phyloP scores from a whole-genome alignment of 768 basidiomycete genomes.

The Macrocybe gigantea region DNA sequence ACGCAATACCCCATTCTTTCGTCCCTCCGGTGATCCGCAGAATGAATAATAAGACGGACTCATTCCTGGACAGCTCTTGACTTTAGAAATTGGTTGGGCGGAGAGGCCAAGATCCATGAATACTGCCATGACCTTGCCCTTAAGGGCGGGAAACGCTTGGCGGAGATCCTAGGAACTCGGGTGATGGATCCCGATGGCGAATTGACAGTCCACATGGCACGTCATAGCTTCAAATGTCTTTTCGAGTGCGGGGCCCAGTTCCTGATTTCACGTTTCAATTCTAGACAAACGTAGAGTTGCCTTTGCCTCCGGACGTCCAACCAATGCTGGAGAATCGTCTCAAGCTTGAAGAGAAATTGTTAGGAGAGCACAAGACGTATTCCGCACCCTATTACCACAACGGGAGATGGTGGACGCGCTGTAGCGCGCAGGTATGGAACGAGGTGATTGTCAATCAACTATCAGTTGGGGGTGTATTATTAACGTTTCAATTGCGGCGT shows the following conservation, averaged over 20 bases:
- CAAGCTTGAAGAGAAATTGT: constrained; percentile 23
- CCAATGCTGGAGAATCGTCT: constrained; percentile 14
- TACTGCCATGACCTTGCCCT: constrained; percentile 73
- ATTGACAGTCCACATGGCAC: constrained; percentile 72
- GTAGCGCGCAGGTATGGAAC: constrained; percentile 41
- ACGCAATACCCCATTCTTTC: background rate
- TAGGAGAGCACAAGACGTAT: constrained; percentile 29
- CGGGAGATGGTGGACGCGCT: constrained; percentile 39
- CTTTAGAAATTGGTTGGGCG: constrained; percentile 76
- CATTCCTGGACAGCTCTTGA: constrained; percentile 47
- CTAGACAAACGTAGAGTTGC: constrained; percentile 37
- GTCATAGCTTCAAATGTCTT: constrained; percentile 1
- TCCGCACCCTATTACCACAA: constrained; percentile 30
- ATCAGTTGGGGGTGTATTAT: background rate
- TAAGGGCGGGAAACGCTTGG: constrained; percentile 58
- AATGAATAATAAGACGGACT: background rate
- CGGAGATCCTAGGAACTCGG: constrained; percentile 56
- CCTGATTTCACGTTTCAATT: background rate
- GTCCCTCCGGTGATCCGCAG: background rate
- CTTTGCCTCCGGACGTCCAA: constrained; percentile 23
- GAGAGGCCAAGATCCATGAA: constrained; percentile 68
- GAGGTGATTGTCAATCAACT: constrained; percentile 24
- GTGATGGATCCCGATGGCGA: constrained; percentile 60
- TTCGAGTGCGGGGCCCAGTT: background rate
- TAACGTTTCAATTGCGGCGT: background rate